Evolutionary conservation across 1,139 yeast genomes (phyloP), one percentile per base, ranked within the genome.

Genomic region (Komagataea norvegica): DNA sequence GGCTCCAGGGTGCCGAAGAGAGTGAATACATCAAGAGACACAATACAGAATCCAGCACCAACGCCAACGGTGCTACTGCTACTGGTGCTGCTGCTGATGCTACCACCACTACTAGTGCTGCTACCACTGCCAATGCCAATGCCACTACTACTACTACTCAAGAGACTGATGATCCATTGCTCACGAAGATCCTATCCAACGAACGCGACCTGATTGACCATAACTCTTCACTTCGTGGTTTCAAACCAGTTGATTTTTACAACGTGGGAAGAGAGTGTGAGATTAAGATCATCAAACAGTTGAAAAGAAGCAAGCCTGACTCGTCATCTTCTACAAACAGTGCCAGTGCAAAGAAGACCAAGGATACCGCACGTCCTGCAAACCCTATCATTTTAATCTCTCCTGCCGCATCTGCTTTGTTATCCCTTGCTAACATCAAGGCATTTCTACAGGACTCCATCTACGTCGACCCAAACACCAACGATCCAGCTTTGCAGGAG

Each of bases 351-450:
- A 41, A 34, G 17, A 40, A 34, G 17, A 41, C 39, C 26, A 40
- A 34, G 16, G 38, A 42, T 48, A 31, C 44, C 18, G 21, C 15
- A 9, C 13, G 48, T 52, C 54, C 46, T 41, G 32, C 33, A 33
- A 95, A 83, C 53, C 98, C 98, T n/a, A 88, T 91, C 48, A 86
- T 91, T 43, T 66, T 91, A 36, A 74, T 91, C 26, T 88, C 97
- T 2, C 97, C 98, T 2, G 88, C 97, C 3, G 91, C 98, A 1
- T 87, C 97, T 3, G 82, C 98, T 0, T 67, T 91, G 33, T 61
- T 91, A 39, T 83, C 93, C 16, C 76, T 91, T 68, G 62, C 78
- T 31, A 91, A 91, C 59, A 79, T 88, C 44, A 86, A 87, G 62
- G 74, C 77, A 44, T 91, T 91, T 52, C 68, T 91, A 46, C 91